Evolutionary conservation across 1,139 yeast species (phyloP).

Genomic region (Zygosaccharomyces pseudobailii): DNA sequence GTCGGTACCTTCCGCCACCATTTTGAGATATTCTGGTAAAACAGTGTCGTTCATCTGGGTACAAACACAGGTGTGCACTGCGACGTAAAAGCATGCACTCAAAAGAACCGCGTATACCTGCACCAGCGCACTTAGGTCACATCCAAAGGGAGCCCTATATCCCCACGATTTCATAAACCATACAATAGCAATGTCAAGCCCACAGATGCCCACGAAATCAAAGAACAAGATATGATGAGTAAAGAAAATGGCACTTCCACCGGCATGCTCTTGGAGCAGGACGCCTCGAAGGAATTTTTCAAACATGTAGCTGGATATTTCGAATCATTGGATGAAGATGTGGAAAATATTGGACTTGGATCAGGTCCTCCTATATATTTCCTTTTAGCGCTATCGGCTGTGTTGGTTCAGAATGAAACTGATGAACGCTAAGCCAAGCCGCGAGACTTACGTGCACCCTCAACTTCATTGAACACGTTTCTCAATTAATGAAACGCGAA

Average conservation of each 20-base stretch:
- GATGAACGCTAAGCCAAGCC: not conserved
- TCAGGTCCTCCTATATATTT: not conserved
- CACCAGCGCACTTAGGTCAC: not conserved
- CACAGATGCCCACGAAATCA: not conserved
- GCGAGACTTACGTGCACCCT: not conserved
- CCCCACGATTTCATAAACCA: not conserved
- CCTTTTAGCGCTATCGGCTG: not conserved
- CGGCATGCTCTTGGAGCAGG: not conserved
- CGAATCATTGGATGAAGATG: too few species aligned
- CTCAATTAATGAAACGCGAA: not conserved
- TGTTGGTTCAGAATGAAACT: constrained; percentile 1
- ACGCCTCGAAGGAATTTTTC: not conserved
- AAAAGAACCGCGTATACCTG: not conserved
- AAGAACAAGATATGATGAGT: constrained; percentile 3
- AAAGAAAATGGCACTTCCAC: constrained; percentile 4
- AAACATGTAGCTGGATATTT: not conserved
- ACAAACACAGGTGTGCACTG: constrained; percentile 2
- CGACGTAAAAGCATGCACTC: not conserved
- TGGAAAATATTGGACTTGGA: not conserved
- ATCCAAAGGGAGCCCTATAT: constrained; percentile 1
- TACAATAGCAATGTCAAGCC: not conserved
- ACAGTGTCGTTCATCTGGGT: constrained; percentile 3
- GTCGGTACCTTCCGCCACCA: constrained; percentile 1
- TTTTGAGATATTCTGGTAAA: constrained; percentile 1
- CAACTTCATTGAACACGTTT: not conserved